Conservation (phyloP, 2,329 filamentous ascomycete species). For the Phyllosticta citribraziliensis region DNA sequence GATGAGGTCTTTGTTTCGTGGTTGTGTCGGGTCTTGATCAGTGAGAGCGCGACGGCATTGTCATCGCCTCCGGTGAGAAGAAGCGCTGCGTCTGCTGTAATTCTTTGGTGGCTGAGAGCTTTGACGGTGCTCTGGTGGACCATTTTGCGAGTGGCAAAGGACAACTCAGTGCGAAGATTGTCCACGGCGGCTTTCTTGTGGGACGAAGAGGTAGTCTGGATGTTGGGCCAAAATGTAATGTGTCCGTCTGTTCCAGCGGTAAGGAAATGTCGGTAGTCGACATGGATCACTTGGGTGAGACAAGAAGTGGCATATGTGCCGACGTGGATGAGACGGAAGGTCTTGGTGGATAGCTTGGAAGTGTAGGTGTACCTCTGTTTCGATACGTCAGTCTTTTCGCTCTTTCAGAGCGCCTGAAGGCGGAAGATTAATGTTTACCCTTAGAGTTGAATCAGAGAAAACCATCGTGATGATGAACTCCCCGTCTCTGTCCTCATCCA, state of each 20-base stretch:
- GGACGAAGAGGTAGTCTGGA: constrained; percentile 10
- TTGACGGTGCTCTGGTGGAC: constrained; percentile 82
- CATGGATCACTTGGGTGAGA: constrained; percentile 52
- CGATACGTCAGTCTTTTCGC: not conserved
- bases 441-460: constrained; percentile 75
- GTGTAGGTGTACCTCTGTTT: constrained; percentile 37
- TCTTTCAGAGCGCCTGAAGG: not conserved
- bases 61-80: constrained; percentile 80
- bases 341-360: constrained; percentile 12
- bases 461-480: constrained; percentile 57
- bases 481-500: constrained; percentile 12
- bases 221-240: constrained; percentile 49
- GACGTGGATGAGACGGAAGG: constrained; percentile 27
- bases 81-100: constrained; percentile 29
- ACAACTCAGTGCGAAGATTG: not conserved
- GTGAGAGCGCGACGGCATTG: constrained; percentile 59
- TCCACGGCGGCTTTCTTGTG: not conserved
- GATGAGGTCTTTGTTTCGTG: constrained; percentile 14
- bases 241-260: constrained; percentile 77
- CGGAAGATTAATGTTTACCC: constrained; percentile 29
- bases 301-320: constrained; percentile 48
- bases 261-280: constrained; percentile 37
- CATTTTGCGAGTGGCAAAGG: constrained; percentile 24
- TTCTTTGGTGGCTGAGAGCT: constrained; percentile 27
- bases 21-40: constrained; percentile 15